A percentile compares a stretch with the other conserved stretches of the same genome.
Evolutionary conservation across 2,329 filamentous ascomycete species (phyloP).

Genomic region (Scortechinia acanthostroma): DNA sequence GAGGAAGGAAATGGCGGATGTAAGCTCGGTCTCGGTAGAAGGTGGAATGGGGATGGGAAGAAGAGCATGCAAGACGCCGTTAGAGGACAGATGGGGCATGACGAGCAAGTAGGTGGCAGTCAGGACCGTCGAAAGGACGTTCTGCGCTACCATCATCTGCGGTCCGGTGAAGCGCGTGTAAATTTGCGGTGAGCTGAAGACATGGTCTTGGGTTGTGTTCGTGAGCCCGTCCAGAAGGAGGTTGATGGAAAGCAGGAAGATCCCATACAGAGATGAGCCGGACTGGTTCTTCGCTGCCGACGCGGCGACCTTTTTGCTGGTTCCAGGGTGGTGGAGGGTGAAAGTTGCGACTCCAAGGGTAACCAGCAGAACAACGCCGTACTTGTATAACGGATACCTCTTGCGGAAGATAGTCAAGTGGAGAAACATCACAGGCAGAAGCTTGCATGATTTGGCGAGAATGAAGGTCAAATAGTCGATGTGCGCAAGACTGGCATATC

Average conservation of each 20-base stretch:
- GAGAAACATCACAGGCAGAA: conserved; percentile 60
- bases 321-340: conserved; percentile 51
- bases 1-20: conserved; percentile 46
- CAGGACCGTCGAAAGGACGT: conserved; percentile 47
- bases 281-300: conserved; percentile 23
- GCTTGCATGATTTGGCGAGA: conserved; percentile 63
- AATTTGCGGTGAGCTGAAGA: conserved; percentile 41
- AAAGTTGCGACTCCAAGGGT: conserved; percentile 59
- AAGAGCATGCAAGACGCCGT: conserved; percentile 21
- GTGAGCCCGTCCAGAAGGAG: conserved; percentile 60
- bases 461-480: conserved; percentile 70
- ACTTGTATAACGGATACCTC: conserved; percentile 58
- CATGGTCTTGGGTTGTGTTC: conserved; percentile 61
- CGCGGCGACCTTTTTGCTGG: conserved; percentile 30
- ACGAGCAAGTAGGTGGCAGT: conserved; percentile 46
- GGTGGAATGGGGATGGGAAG: conserved; percentile 28
- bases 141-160: conserved; percentile 66
- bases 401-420: conserved; percentile 59
- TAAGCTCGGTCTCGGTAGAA: conserved; percentile 40
- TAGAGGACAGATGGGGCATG: conserved; percentile 42
- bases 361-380: conserved; percentile 54
- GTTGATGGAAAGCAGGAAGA: conserved; percentile 55
- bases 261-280: conserved; percentile 39
- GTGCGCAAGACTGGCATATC: conserved; percentile 58
- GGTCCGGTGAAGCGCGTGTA: conserved; percentile 53